These are phyloP conservation scores for Chondrostereum purpureum DNA, from an alignment of 1,284 basidiomycete genomes.

Conservation along the genomic window DNA sequence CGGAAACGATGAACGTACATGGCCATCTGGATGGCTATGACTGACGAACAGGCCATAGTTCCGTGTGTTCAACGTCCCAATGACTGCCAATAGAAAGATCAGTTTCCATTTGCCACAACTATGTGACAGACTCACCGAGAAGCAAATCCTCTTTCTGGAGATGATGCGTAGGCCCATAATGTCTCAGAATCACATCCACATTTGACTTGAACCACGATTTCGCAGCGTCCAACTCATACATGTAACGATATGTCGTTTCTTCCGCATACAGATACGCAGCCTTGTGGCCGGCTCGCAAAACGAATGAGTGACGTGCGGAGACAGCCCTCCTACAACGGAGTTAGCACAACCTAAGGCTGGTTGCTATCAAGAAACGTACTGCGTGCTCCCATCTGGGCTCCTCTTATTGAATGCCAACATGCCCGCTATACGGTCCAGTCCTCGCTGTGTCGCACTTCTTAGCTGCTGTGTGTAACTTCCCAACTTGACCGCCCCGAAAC, in stretches of 20 bases:
- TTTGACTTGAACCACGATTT: constrained; percentile 69
- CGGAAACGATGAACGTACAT: constrained; percentile 30
- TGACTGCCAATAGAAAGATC: constrained; percentile 36
- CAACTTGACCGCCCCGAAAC: constrained; percentile 46
- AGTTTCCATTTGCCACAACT: background rate
- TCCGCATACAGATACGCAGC: constrained; percentile 63
- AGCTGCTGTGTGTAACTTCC: constrained; percentile 44
- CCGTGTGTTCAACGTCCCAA: constrained; percentile 60
- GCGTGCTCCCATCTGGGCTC: constrained; percentile 21
- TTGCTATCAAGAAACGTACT: constrained; percentile 26
- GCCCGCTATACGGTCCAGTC: constrained; percentile 49
- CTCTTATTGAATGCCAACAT: constrained; percentile 39
- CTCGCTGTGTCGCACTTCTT: constrained; percentile 45
- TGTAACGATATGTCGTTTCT: constrained; percentile 59
- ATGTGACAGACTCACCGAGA: constrained; percentile 40
- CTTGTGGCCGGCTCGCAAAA: constrained; percentile 57
- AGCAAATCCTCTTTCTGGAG: constrained; percentile 67
- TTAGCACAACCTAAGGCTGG: constrained; percentile 7
- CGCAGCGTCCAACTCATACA: constrained; percentile 52
- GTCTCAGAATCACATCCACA: constrained; percentile 53
- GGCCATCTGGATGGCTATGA: constrained; percentile 59
- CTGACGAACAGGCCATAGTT: constrained; percentile 69
- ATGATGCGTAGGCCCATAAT: constrained; percentile 46
- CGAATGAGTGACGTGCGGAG: constrained; percentile 48
- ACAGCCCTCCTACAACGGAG: constrained; percentile 27